Evolutionary conservation across 768 basidiomycete species (phyloP).

Genomic region (Termitomyces sp.): DNA sequence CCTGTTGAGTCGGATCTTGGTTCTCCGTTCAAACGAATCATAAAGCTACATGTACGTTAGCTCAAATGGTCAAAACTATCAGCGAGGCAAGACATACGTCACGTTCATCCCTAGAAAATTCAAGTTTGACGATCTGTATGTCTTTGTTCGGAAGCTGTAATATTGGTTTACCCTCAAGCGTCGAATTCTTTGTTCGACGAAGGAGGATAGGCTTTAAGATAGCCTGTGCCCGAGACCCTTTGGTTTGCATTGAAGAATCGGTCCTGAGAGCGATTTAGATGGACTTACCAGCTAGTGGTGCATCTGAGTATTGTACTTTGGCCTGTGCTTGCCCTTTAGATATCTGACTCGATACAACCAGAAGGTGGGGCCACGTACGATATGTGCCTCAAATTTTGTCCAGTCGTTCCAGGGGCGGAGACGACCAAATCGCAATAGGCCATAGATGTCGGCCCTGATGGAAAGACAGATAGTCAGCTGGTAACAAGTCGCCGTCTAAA

Average conservation of each 20-base stretch:
- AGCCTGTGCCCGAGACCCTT: slow-evolving; percentile 58
- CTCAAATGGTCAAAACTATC: not conserved
- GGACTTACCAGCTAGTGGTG: slow-evolving; percentile 52
- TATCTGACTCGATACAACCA: not conserved
- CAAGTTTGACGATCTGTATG: slow-evolving; percentile 51
- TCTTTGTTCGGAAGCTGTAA: slow-evolving; percentile 58
- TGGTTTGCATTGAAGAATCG: not conserved
- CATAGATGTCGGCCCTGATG: slow-evolving; percentile 62
- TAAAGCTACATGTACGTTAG: slow-evolving; percentile 38
- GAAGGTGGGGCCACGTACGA: slow-evolving; percentile 31
- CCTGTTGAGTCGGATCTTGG: slow-evolving; percentile 50
- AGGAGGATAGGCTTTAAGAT: slow-evolving; percentile 63
- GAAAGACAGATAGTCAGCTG: not conserved
- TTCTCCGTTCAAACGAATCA: slow-evolving; percentile 48
- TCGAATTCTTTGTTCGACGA: slow-evolving; percentile 69
- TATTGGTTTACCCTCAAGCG: slow-evolving; percentile 62
- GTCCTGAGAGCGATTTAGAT: not conserved
- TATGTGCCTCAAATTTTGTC: slow-evolving; percentile 53
- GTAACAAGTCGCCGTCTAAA: too few species aligned
- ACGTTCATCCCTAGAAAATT: slow-evolving; percentile 65
- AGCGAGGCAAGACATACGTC: slow-evolving; percentile 33
- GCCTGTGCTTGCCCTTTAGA: slow-evolving; percentile 25
- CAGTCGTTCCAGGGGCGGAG: slow-evolving; percentile 74
- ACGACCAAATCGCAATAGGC: slow-evolving; percentile 62
- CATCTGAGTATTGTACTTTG: slow-evolving; percentile 49